These are phyloP conservation scores for Penicillium sp. DNA, from an alignment of 2,329 filamentous ascomycete species.

Conservation along the genomic window DNA sequence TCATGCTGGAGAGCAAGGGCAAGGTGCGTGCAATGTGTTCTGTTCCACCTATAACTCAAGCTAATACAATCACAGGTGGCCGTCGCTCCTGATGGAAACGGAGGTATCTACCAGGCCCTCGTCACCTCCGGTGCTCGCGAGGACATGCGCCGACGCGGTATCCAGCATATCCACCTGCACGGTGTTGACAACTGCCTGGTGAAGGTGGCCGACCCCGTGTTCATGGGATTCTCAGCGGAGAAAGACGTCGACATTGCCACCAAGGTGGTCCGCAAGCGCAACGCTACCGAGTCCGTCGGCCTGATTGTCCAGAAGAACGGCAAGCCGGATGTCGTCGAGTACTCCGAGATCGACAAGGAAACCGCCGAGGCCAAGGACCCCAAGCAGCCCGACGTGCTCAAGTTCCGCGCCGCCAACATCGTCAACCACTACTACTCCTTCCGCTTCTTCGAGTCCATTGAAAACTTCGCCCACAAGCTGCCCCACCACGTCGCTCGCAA, in stretches of 20 bases:
- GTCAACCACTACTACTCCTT: conserved; percentile 99
- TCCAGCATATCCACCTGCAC: conserved; percentile 95
- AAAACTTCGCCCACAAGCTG: conserved; percentile 77
- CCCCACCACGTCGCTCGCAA: conserved; percentile 96
- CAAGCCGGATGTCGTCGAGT: conserved; percentile 95
- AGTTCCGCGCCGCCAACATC: conserved; percentile 97
- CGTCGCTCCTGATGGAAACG: conserved; percentile 95
- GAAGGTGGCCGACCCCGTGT: conserved; percentile 93
- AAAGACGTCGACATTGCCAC: conserved; percentile 93
- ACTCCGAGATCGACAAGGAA: conserved; percentile 88
- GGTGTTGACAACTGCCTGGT: conserved; percentile 99
- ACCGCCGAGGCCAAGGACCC: conserved; percentile 87
- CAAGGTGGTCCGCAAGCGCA: conserved; percentile 98
- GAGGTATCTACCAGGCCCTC: conserved; percentile 91
- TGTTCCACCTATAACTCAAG: background rate
- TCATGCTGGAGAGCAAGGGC: conserved; percentile 84
- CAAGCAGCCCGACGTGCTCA: conserved; percentile 76
- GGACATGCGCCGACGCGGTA: conserved; percentile 84
- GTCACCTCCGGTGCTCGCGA: conserved; percentile 74
- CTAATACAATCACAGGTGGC: conserved; percentile 58
- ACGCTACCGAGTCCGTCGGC: conserved; percentile 92
- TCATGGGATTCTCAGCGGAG: conserved; percentile 87
- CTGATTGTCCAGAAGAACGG: conserved; percentile 94
- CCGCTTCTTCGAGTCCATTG: conserved; percentile 85
- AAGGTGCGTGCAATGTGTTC: conserved; percentile 53